These are phyloP conservation scores for Nectriaceae sp. DNA, from an alignment of 2,329 filamentous ascomycete species.

Conservation along the genomic window DNA sequence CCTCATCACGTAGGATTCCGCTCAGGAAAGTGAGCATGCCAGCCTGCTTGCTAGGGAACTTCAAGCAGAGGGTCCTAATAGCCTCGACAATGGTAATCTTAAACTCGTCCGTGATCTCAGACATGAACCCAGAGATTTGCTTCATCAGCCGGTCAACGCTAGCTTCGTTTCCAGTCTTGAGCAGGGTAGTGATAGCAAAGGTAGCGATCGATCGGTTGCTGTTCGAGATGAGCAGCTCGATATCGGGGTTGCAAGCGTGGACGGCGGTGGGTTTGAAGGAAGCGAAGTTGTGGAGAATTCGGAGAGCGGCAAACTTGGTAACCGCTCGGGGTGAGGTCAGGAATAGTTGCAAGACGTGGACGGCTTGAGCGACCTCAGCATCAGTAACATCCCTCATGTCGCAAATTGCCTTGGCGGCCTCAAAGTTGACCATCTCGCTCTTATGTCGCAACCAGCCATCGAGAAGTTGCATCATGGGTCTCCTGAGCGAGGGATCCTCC, in stretches of 20 bases:
- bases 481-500: constrained; percentile 84
- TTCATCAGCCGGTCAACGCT: constrained; percentile 98
- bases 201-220: constrained; percentile 96
- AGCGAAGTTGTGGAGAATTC: constrained; percentile 94
- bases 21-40: constrained; percentile 97
- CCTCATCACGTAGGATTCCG: constrained; percentile 94
- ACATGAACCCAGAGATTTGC: constrained; percentile 98
- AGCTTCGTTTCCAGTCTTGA: constrained; percentile 97
- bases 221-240: constrained; percentile 95
- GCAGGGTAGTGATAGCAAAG: constrained; percentile 94
- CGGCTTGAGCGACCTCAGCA: constrained; percentile 85
- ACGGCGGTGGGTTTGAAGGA: constrained; percentile 95
- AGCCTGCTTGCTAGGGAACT: constrained; percentile 97
- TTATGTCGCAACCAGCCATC: constrained; percentile 97
- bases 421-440: constrained; percentile 99
- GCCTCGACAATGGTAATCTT: constrained; percentile 99
- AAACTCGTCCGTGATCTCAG: constrained; percentile 98
- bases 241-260: constrained; percentile 92
- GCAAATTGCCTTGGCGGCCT: constrained; percentile 97
- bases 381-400: constrained; percentile 93
- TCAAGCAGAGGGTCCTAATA: constrained; percentile 92
- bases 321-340: constrained; percentile 92
- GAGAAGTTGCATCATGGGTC: constrained; percentile 95
- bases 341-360: constrained; percentile 95
- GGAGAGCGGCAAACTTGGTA: constrained; percentile 95